phyloP scores from a whole-genome alignment of 2,329 filamentous ascomycete genomes.

The Trichoderma sp. region DNA sequence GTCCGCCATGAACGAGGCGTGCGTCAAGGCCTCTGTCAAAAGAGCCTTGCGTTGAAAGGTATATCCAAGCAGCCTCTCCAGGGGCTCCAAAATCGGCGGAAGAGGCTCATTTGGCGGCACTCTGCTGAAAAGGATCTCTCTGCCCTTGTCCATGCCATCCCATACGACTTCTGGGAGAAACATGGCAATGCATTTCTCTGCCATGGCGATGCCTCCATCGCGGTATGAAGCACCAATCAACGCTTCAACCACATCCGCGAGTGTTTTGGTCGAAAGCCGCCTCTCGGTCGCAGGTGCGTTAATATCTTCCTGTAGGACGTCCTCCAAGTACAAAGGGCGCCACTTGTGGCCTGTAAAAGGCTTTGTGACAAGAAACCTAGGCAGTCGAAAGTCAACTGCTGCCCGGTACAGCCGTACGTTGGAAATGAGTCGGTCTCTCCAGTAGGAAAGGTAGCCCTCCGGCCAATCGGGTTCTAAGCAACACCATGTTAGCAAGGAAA shows the following conservation, averaged over 20 bases:
- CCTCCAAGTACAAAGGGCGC: conserved; percentile 62
- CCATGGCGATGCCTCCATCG: conserved; percentile 66
- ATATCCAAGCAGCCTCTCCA: conserved; percentile 72
- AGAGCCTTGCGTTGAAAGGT: conserved; percentile 67
- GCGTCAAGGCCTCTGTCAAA: conserved; percentile 78
- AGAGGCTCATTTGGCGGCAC: conserved; percentile 42
- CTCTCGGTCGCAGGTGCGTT: conserved; percentile 29
- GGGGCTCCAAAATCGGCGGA: conserved; percentile 45
- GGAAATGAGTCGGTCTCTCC: conserved; percentile 70
- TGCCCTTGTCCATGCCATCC: conserved; percentile 47
- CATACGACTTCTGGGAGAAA: conserved; percentile 65
- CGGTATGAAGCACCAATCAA: conserved; percentile 75
- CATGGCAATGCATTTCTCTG: conserved; percentile 62
- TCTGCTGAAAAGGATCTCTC: conserved; percentile 46
- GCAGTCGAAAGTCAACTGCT: conserved; percentile 63
- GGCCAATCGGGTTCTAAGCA: conserved; percentile 64
- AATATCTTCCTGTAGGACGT: conserved; percentile 33
- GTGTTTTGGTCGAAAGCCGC: conserved; percentile 69
- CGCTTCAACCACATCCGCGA: conserved; percentile 87
- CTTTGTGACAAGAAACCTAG: conserved; percentile 70
- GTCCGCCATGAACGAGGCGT: conserved; percentile 61
- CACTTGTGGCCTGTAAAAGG: conserved; percentile 71
- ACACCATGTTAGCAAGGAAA: conserved; percentile 19
- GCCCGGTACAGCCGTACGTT: conserved; percentile 73
- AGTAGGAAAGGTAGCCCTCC: conserved; percentile 71